Base-by-base conservation (phyloP, 441 rosid genomes). In the Populus hybrid region DNA sequence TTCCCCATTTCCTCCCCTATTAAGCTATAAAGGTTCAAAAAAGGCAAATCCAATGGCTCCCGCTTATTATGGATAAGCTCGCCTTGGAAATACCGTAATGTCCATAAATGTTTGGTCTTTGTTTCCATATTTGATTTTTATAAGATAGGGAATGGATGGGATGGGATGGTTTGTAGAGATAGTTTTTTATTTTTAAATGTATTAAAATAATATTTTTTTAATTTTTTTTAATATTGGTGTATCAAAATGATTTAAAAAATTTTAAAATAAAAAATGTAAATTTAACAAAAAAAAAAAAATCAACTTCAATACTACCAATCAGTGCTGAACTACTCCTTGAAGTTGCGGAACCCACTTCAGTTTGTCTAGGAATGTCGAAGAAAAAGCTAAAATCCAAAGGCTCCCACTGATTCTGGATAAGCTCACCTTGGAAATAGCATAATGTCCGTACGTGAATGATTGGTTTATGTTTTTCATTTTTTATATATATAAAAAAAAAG, bases 1-100 rank as follows among this genome's bases (percentile, higher is more conserved):
- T 70, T 4, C 21, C 18, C 4, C 21, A 23, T 59, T n/a, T 24
- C 23, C 40, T 18, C 46, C 11, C 32, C 32, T 30, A 3, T 30
- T 30, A 30, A 30, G 4, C 14, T 21, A 46, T 32, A 2, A 19
- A 30, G 32, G 32, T 30, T 30, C 32, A 30, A 30, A 30, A 68
- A 14, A 30, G 38, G 76, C 81, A 63, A 79, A 70, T 79, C 69
- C 75, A 35, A 24, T 6, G 50, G 74, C 0, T 68, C 76, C 77
- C 73, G 42, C 78, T 21, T 75, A 18, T 2, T 78, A n/a, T 30
- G 81, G 86, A 87, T 83, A 80, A 85, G 84, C 75, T 73, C 69
- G 0, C 7, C 1, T 0, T 1, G 4, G 12, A 74, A 78, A 18
- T 75, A 71, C 86, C 1, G 30, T 23, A 57, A 1, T 66, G 6